Conservation (phyloP, 1,284 basidiomycete species). For the Irpex sp. region DNA sequence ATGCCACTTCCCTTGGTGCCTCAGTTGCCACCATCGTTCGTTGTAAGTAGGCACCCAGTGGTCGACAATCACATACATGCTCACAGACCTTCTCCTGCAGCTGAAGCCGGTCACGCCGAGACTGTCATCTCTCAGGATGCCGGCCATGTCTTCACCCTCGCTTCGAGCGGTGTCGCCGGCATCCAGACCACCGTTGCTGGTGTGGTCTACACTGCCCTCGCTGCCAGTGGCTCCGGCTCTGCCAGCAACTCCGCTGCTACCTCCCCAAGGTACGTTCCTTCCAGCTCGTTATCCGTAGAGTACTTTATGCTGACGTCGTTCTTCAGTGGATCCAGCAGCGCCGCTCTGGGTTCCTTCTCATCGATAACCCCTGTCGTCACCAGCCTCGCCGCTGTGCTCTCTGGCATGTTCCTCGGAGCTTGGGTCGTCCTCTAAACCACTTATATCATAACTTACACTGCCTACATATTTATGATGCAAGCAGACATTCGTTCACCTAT, state of each 20-base stretch:
- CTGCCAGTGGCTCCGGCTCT: neutral
- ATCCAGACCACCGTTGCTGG: conserved; percentile 49
- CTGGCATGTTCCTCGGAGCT: conserved; percentile 38
- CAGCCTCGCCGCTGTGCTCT: conserved; percentile 39
- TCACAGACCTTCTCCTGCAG: conserved; percentile 27
- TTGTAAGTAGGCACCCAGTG: conserved; percentile 33
- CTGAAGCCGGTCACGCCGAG: conserved; percentile 34
- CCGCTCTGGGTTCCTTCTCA: conserved; percentile 25
- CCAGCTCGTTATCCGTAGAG: too few species aligned
- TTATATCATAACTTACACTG: neutral
- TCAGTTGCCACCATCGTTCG: conserved; percentile 42
- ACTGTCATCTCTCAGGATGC: conserved; percentile 44
- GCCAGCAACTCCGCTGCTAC: neutral
- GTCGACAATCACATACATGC: neutral
- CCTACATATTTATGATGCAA: neutral
- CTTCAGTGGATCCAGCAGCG: conserved; percentile 1
- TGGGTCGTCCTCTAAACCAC: conserved; percentile 36
- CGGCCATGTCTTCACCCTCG: conserved; percentile 51
- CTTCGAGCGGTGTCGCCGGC: conserved; percentile 38
- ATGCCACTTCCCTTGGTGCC: conserved; percentile 20
- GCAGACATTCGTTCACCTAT: neutral
- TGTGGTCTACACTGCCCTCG: conserved; percentile 37
- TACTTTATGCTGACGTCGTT: neutral
- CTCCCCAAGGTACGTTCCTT: neutral
- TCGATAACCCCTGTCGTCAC: conserved; percentile 34